phyloP scores from a whole-genome alignment of 306 rosid species.

The Myrica gale region DNA sequence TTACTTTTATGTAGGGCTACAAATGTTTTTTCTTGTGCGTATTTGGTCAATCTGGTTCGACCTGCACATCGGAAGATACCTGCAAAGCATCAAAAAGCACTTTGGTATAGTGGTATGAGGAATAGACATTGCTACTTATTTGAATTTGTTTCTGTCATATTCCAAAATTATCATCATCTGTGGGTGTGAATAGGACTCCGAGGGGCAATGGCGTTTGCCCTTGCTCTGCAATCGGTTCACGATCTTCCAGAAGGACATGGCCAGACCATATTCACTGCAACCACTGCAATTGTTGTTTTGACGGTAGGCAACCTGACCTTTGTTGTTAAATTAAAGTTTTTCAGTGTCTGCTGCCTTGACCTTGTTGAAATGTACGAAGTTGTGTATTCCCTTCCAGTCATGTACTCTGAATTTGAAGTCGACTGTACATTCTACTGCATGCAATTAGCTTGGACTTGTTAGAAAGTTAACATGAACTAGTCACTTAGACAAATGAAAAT shows the following conservation, averaged over 20 bases:
- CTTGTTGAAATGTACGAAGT: not conserved
- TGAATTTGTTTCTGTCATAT: not conserved
- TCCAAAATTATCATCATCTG: slow-evolving; percentile 17
- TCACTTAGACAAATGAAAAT: too few relatives aligned
- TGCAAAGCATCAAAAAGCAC: slow-evolving; percentile 80
- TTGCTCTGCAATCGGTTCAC: slow-evolving; percentile 93
- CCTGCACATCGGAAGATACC: slow-evolving; percentile 81
- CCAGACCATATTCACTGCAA: slow-evolving; percentile 95
- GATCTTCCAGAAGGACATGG: slow-evolving; percentile 99
- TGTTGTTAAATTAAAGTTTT: slow-evolving; percentile 21
- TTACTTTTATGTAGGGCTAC: slow-evolving; percentile 64
- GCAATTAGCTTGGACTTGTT: not conserved
- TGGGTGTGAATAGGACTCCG: slow-evolving; percentile 70
- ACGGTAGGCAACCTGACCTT: slow-evolving; percentile 57
- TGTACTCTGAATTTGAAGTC: not conserved
- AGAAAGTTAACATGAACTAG: too few relatives aligned
- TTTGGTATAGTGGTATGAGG: slow-evolving; percentile 93
- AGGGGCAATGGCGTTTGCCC: slow-evolving; percentile 99
- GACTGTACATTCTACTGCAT: not conserved
- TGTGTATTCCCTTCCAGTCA: not conserved
- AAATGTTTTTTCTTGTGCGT: slow-evolving; percentile 92
- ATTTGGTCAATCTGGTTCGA: slow-evolving; percentile 83
- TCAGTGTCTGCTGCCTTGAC: not conserved
- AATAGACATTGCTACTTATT: slow-evolving; percentile 19
- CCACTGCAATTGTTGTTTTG: slow-evolving; percentile 95